Evolutionary conservation across 164 flowering plant species (phyloP), one percentile per base, ranked within the genome.

Genomic region (Aristolochia fimbriata): DNA sequence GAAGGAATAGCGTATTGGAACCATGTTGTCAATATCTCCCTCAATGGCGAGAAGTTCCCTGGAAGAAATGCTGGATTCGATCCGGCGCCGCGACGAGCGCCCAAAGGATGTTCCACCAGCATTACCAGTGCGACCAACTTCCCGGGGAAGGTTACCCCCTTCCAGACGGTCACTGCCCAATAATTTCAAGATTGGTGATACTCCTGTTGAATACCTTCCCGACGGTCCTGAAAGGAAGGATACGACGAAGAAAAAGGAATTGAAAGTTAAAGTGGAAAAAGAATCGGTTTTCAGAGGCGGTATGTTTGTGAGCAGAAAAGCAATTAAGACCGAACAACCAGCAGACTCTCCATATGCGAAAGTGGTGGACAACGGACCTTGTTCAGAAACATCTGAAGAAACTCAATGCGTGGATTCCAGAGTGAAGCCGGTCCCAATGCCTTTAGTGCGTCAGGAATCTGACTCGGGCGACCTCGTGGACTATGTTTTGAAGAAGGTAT

Each of bases 11-110:
- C 22, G 19, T 49, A 49, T 15, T n/a, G 57, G 31, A 22, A 33
- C 65, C 72, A 84, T 87, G 86, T 59, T 83, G 65, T 78, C 87
- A 10, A 52, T 61, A 60, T 72, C 78, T 20, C 80, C 87, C n/a
- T 37, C 65, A 31, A 37, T 65, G 22, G 65, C 73, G 23, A 80
- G 88, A 45, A 89, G 96, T 66, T 92, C 98, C 53, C 64, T 92
- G 65, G 98, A 90, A 70, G 98, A 83, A 68, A 89, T 93, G 98
- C 76, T 93, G 67, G 97, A 93, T 9, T 82, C 87, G 19, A 77
- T 93, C 27, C 69, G 80, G 63, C 74, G 66, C 59, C 77, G 77
- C 48, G 97, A 86, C 19, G 84, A 83, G 70, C 76, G 62, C 70
- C 78, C 94, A 0, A 82, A 70, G 67, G 96, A 87, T 68, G n/a